Evolutionary conservation across 2,329 filamentous ascomycete species (phyloP).

Genomic region (Akanthomyces dipterigenus): DNA sequence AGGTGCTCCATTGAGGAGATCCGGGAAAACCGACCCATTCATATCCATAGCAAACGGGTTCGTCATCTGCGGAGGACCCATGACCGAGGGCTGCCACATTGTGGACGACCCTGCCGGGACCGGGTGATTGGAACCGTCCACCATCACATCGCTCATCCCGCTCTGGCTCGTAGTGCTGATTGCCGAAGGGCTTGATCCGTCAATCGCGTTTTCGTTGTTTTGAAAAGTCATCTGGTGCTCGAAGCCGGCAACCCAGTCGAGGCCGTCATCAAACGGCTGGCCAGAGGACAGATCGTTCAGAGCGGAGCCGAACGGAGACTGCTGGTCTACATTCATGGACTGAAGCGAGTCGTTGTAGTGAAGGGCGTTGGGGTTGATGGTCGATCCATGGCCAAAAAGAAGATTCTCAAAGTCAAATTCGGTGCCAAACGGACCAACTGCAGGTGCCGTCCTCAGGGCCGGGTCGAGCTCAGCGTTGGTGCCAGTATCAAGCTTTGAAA

Average conservation of each 20-base stretch:
- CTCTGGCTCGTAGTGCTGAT: constrained; percentile 93
- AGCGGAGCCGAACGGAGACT: constrained; percentile 51
- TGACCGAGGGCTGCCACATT: constrained; percentile 65
- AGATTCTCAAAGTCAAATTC: constrained; percentile 64
- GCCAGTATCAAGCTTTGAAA: constrained; percentile 80
- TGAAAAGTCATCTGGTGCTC: constrained; percentile 69
- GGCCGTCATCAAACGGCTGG: constrained; percentile 65
- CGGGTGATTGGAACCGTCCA: constrained; percentile 69
- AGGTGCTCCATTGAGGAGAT: constrained; percentile 64
- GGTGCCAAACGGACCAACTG: constrained; percentile 52
- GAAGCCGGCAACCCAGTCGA: constrained; percentile 78
- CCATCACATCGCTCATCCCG: constrained; percentile 83
- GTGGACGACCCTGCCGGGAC: constrained; percentile 46
- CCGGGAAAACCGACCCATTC: constrained; percentile 66
- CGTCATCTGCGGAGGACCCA: constrained; percentile 60
- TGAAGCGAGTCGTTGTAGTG: constrained; percentile 79
- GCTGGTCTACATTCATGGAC: constrained; percentile 54
- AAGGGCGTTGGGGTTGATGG: constrained; percentile 66
- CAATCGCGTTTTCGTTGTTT: constrained; percentile 71
- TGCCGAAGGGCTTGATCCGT: constrained; percentile 90
- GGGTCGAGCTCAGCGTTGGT: constrained; percentile 57
- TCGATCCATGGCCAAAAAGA: constrained; percentile 61
- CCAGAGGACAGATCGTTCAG: constrained; percentile 52
- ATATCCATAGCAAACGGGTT: constrained; percentile 71
- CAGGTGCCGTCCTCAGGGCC: constrained; percentile 72